Base-by-base conservation (phyloP, 2,329 filamentous ascomycete species). In the Microsporum audouinii region DNA sequence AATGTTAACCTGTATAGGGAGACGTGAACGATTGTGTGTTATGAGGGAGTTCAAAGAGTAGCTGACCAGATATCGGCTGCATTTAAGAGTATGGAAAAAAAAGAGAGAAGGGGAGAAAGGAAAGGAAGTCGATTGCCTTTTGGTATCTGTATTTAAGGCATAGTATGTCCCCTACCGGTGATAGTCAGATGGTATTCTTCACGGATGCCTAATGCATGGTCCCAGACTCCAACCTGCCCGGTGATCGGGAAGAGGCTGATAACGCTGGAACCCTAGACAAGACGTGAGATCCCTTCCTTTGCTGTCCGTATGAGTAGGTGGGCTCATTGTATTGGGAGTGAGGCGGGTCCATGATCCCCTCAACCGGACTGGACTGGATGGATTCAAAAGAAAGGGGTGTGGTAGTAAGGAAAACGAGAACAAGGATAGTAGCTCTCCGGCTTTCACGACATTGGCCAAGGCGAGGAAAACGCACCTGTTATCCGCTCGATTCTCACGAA, bases 401-500 rank as follows among this genome's bases (percentile, higher is more conserved):
- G 14, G 23, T 34, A 56, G 34, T 14, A 38, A 38, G n/a, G 6
- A 39, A 3, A 1, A 38, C 39, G 34, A 23, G 8, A 41, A 57
- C 33, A 23, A 39, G 55, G 34, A 23, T 38, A 41, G n/a, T 33
- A 57, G 33, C 33, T 39, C 38, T 5, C 55, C 34, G 55, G 23
- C 23, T 57, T 57, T 41, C 55, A 57, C 55, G 23, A 57, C 55
- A 39, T 38, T 33, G 17, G 38, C 34, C 55, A 57, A 38, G 34
- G 55, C n/a, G n/a, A 41, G 55, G 8, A 29, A 23, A 39, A 31
- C 14, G 33, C 55, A 57, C 33, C 33, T 57, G 17, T 57, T 57
- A 57, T 14, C 36, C 3, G 14, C 6, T 27, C 27, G 2, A 29
- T 57, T 27, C n/a, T 57, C 34, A 33, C 33, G n/a, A 57, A 29